phyloP scores from a whole-genome alignment of 2,329 filamentous ascomycete genomes.

The Monilinia laxa region DNA sequence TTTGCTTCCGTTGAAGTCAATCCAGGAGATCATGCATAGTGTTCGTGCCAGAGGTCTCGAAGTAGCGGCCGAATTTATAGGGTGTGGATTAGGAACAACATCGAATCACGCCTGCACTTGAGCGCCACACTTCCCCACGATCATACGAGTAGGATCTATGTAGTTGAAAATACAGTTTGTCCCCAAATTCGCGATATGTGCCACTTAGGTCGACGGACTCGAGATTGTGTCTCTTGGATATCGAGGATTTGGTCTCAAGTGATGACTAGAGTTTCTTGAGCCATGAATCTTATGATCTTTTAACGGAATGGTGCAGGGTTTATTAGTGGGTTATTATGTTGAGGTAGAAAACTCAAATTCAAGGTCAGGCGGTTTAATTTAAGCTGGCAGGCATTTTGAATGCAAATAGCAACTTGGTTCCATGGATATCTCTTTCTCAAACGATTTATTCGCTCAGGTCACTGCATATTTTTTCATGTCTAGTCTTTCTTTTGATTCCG shows the following conservation, averaged over 20 bases:
- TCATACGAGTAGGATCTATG: not conserved
- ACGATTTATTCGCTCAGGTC: not conserved
- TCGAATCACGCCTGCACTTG: no score
- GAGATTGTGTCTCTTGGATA: not conserved
- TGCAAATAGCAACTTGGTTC: not conserved
- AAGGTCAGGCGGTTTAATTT: no score
- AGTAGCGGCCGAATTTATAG: constrained; percentile 5
- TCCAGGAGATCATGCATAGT: not conserved
- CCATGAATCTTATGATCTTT: not conserved
- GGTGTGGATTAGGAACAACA: no score
- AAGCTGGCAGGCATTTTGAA: not conserved
- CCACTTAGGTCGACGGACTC: not conserved
- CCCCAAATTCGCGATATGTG: not conserved
- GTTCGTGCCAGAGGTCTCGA: not conserved
- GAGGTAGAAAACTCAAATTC: no score
- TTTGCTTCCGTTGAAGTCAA: not conserved
- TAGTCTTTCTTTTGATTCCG: not conserved
- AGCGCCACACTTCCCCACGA: not conserved
- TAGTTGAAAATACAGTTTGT: not conserved
- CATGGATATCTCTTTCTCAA: not conserved
- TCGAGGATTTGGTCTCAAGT: not conserved
- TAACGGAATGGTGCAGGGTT: not conserved
- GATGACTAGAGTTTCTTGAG: not conserved
- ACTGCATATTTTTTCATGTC: not conserved
- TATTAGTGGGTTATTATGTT: no score